Evolutionary conservation across 257 asterid species (phyloP).

Genomic region (Solanum okadae): DNA sequence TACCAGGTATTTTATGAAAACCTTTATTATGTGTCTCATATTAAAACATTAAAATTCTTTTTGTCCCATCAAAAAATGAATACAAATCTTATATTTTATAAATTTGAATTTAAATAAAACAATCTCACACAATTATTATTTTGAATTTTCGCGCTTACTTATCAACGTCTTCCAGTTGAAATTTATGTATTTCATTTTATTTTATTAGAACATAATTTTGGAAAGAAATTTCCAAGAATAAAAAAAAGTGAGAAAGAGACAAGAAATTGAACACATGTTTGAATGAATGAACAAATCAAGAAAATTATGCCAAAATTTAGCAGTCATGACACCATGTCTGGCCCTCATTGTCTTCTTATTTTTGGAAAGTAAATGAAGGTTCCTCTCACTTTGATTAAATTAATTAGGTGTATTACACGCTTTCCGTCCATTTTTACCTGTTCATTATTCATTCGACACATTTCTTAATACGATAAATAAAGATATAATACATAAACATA

Average conservation of each 20-base stretch:
- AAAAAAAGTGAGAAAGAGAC: neutral
- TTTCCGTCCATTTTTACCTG: accelerated
- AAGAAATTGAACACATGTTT: neutral
- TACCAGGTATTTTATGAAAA: no score
- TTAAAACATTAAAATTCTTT: neutral
- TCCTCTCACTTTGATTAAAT: neutral
- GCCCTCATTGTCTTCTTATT: neutral
- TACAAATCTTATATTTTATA: neutral
- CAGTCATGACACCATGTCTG: neutral
- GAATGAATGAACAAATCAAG: neutral
- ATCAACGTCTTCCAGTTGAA: neutral
- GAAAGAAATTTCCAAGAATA: neutral
- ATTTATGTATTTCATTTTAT: neutral
- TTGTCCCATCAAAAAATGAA: neutral
- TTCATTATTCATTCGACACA: neutral
- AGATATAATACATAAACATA: no score
- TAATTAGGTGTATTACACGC: neutral
- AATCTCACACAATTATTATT: neutral
- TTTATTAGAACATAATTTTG: neutral
- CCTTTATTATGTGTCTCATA: neutral
- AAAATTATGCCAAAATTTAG: neutral
- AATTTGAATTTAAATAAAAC: neutral
- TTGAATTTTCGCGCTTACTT: neutral
- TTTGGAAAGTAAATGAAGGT: neutral
- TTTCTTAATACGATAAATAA: no score